Evolutionary conservation across 768 basidiomycete genomes (phyloP), one percentile per base, ranked within the genome.

Genomic region (Suillus occidentalis): DNA sequence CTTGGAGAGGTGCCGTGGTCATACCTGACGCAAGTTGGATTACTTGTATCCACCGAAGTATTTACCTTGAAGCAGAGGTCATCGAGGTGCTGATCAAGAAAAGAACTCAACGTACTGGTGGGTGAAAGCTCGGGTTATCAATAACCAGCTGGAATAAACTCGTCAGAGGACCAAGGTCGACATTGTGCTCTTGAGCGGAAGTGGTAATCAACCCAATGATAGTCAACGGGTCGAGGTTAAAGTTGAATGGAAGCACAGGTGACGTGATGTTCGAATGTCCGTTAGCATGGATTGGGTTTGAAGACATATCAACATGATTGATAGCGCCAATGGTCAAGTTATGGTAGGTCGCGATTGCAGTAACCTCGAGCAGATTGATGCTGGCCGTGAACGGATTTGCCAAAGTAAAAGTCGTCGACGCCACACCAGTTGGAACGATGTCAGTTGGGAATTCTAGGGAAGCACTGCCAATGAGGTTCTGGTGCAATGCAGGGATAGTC

Each of bases 321-420:
- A 90, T 87, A n/a, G 70, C 79, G 4, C 90, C 89, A 13, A 92
- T 72, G 1, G 81, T 81, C 49, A 91, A 70, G 55, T 80, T 81
- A 25, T 83, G 80, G 78, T 82, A 89, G 0, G 80, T 83, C 0
- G 85, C 89, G 6, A 75, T 82, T 1, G 89, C 84, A 2, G 75
- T 76, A 20, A 91, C 74, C 53, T 78, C 72, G n/a, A 88, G 71
- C 18, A 92, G 73, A 71, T 87, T 88, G 72, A 92, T 85, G 70
- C 84, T 85, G 20, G 90, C 88, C 0, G 88, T 90, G 76, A 92
- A 92, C 0, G 89, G 89, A 69, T 92, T 89, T 22, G 79, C 76
- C 36, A 92, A 78, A 0, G 76, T 79, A 71, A 91, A 89, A 1
- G 84, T 76, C 6, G 84, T 78, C n/a, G 80, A 79, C 2, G 88